Base-by-base conservation (phyloP, 345 rosid genomes). In the Bretschneidera sinensis region DNA sequence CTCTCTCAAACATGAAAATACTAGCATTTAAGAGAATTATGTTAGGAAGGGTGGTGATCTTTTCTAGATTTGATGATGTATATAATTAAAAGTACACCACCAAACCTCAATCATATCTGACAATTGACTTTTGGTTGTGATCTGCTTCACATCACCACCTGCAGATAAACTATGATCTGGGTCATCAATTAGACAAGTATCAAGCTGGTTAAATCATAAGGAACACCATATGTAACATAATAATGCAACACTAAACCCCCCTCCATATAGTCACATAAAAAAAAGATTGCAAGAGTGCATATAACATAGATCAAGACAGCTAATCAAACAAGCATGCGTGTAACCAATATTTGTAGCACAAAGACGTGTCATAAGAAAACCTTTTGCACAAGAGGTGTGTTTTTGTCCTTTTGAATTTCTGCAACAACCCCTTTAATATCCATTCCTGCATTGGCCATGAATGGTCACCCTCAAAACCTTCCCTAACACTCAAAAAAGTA, bases 121-220 rank as follows among this genome's bases (percentile, higher is more conserved):
- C 48, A 89, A 77, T 54, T 81, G 84, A 20, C 76, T 80, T 74
- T 84, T 83, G 59, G 73, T 68, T 14, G 91, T 56, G 53, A 92
- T 76, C 75, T 68, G 58, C 96, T 92, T 92, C 82, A 92, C 90
- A 81, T 92, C 97, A 76, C 98, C 97, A 22, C 96, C 90, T 87
- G 96, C 87, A 83, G 54, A 76, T 69, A 85, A 77, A 81, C 81
- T 77, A 76, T 78, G 72, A 74, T 63, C 74, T 64, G 28, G 34
- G 69, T 79, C 63, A 83, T 64, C 39, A 70, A 70, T 21, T 23
- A 54, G 43, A 52, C 25, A 39, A 52, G 62, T 59, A 59, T 13
- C 1, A 19, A 60, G 35, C 15, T 10, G 49, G 47, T 59, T 21
- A 25, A 33, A 23, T 55, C 21, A 22, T 16, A n/a, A 22, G 13